A percentile compares a stretch with the other conserved stretches of the same genome.
phyloP scores from a whole-genome alignment of 768 basidiomycete genomes.

The Pleurotus salmoneostramineus region DNA sequence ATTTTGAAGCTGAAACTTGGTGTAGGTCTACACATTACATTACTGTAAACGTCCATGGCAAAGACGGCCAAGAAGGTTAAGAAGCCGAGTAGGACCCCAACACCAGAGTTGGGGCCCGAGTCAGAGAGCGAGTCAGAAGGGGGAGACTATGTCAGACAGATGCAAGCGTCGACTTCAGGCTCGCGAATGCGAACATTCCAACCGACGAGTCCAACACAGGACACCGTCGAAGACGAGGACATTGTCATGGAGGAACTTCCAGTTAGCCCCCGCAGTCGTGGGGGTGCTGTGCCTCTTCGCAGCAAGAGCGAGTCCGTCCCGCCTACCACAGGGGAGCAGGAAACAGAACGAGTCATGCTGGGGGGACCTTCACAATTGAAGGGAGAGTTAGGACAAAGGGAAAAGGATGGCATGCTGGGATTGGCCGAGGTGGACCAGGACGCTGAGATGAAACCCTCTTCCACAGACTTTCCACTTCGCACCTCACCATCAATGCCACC shows the following conservation, averaged over 20 bases:
- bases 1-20: too few species aligned
- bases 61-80: background rate
- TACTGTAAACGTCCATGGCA: slow-evolving; percentile 14
- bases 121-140: slow-evolving; percentile 4
- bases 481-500: slow-evolving; percentile 10
- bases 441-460: background rate
- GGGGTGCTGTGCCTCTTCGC: background rate
- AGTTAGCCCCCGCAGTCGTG: background rate
- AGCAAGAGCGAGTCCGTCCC: background rate
- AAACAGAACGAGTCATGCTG: background rate
- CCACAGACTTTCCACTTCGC: background rate
- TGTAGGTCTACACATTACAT: too few species aligned
- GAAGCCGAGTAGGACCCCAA: slow-evolving; percentile 4
- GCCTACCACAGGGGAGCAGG: background rate
- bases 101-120: slow-evolving; percentile 6
- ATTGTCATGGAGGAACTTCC: background rate
- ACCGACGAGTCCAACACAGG: background rate
- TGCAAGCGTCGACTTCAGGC: background rate
- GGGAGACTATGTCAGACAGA: background rate
- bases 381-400: background rate
- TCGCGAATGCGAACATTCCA: background rate
- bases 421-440: background rate
- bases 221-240: background rate
- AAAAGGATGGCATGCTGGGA: background rate
- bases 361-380: background rate